These are phyloP conservation scores for Teunomyces gatunensis DNA, from an alignment of 805 yeast species.

Conservation along the genomic window DNA sequence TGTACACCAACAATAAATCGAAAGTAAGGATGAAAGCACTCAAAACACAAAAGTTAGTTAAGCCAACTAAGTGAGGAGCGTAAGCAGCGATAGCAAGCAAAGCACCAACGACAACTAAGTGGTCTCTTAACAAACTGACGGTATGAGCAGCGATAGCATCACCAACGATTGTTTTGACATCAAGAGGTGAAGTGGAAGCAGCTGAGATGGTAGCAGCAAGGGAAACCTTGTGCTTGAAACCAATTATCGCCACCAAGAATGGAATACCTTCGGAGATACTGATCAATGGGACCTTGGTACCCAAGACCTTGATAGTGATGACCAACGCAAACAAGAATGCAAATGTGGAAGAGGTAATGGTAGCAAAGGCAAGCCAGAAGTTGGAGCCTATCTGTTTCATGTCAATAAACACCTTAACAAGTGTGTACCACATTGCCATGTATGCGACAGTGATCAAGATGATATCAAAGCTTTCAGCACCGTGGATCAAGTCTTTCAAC, in stretches of 20 bases:
- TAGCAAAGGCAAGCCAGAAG: constrained; percentile 82
- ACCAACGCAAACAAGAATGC: constrained; percentile 78
- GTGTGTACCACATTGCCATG: constrained; percentile 82
- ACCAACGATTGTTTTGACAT: constrained; percentile 43
- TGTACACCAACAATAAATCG: constrained; percentile 70
- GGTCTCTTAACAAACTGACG: constrained; percentile 66
- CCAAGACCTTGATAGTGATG: constrained; percentile 54
- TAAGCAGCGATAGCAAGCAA: constrained; percentile 64
- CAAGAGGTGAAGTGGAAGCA: constrained; percentile 29
- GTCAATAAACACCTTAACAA: constrained; percentile 68
- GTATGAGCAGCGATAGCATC: constrained; percentile 43
- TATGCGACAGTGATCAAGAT: constrained; percentile 78
- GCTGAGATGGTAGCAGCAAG: constrained; percentile 59
- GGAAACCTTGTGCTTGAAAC: constrained; percentile 81
- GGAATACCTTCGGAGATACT: constrained; percentile 90
- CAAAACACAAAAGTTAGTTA: constrained; percentile 77
- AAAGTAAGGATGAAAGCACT: constrained; percentile 65
- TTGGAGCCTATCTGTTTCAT: constrained; percentile 79
- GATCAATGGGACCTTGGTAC: constrained; percentile 63
- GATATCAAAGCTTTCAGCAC: constrained; percentile 86
- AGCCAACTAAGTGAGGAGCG: constrained; percentile 66
- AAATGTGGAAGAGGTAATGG: constrained; percentile 73
- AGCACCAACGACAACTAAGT: constrained; percentile 67
- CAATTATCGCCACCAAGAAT: constrained; percentile 86
- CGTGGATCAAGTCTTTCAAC: constrained; percentile 47